A percentile compares a stretch with the other conserved stretches of the same genome.
phyloP scores from a whole-genome alignment of 345 rosid species.

The Cardamine resedifolia region DNA sequence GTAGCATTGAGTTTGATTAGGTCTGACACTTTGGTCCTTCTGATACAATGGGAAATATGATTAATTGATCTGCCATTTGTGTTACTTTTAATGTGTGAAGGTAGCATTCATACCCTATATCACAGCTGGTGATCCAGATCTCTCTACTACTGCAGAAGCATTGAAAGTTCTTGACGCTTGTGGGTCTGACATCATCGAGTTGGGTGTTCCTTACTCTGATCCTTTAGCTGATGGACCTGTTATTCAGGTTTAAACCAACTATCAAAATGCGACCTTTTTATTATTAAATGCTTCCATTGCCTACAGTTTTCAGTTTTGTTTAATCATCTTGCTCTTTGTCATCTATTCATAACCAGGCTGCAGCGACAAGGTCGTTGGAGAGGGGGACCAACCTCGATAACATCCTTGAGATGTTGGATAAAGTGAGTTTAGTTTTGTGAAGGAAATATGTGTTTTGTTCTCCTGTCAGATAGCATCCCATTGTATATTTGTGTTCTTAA shows the following conservation, averaged over 20 bases:
- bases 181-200: constrained; percentile 81
- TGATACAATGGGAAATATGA: background rate
- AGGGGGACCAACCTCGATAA: constrained; percentile 67
- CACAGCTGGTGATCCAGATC: constrained; percentile 99
- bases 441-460: background rate
- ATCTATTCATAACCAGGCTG: constrained; percentile 54
- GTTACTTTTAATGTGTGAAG: constrained; percentile 37
- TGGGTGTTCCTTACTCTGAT: constrained; percentile 90
- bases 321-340: background rate
- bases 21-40: background rate
- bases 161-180: constrained; percentile 77
- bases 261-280: constrained; percentile 2
- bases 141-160: constrained; percentile 84
- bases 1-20: background rate
- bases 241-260: constrained; percentile 62
- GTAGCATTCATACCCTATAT: constrained; percentile 88
- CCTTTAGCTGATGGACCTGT: constrained; percentile 96
- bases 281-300: background rate
- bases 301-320: constrained; percentile 5
- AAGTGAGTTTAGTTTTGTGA: constrained; percentile 44
- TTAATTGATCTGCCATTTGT: background rate
- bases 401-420: constrained; percentile 73
- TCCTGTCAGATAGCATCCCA: background rate
- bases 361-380: constrained; percentile 77
- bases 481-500: background rate